phyloP scores from a whole-genome alignment of 495 filamentous ascomycete species.

The Trichoderma gamsii region DNA sequence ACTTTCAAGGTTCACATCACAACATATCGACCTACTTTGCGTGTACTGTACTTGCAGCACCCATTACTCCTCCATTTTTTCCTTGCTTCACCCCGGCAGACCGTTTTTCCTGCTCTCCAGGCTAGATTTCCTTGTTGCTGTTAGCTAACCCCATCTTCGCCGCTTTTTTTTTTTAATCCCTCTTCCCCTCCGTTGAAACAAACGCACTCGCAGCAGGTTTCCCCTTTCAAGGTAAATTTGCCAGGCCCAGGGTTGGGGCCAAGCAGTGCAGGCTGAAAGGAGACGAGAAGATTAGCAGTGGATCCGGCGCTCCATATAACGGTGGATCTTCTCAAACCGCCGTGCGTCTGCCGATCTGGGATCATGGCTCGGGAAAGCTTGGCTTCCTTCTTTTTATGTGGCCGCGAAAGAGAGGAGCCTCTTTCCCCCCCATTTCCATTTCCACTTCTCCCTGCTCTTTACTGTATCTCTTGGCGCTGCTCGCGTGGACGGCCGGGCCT shows the following conservation, averaged over 20 bases:
- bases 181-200: not conserved
- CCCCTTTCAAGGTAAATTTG: not conserved
- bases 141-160: not conserved
- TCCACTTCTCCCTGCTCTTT: not conserved
- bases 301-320: not conserved
- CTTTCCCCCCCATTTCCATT: not conserved
- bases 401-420: not conserved
- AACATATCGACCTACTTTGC: no score
- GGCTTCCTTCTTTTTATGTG: not conserved
- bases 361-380: not conserved
- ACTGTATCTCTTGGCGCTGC: not conserved
- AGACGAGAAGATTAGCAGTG: slow-evolving; percentile 6
- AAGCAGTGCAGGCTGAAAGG: not conserved
- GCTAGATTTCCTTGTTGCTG: not conserved
- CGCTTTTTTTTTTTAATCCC: not conserved
- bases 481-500: not conserved
- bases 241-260: not conserved
- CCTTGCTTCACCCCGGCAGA: not conserved
- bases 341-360: slow-evolving; percentile 9
- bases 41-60: not conserved
- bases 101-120: slow-evolving; percentile 1
- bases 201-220: not conserved
- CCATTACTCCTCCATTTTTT: not conserved
- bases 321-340: slow-evolving; percentile 8
- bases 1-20: no score